These are phyloP conservation scores for Malassezia nana DNA, from an alignment of 1,284 basidiomycete species.

Conservation along the genomic window DNA sequence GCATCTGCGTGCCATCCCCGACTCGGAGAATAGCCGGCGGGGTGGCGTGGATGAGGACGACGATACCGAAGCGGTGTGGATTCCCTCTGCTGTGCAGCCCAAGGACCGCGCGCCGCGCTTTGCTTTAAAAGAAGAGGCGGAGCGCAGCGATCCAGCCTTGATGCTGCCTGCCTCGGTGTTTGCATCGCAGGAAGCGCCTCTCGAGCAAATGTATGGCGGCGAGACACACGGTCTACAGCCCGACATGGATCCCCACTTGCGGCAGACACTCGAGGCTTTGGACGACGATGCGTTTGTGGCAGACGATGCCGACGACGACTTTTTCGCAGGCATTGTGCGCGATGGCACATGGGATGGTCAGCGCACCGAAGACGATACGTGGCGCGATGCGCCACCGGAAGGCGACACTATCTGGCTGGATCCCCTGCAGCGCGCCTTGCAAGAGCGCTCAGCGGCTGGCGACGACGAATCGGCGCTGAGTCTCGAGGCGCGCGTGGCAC, in stretches of 20 bases:
- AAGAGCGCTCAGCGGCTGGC: constrained; percentile 17
- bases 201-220: constrained; percentile 22
- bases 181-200: constrained; percentile 28
- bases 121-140: constrained; percentile 21
- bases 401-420: constrained; percentile 44
- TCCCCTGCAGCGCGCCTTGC: constrained; percentile 23
- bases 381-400: constrained; percentile 38
- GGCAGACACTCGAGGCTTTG: constrained; percentile 84
- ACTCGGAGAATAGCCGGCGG: constrained; percentile 28
- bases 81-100: constrained; percentile 25
- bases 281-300: constrained; percentile 70
- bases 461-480: constrained; percentile 27
- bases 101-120: constrained; percentile 28
- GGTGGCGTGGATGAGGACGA: constrained; percentile 40
- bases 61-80: constrained; percentile 25
- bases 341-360: constrained; percentile 50
- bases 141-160: constrained; percentile 12
- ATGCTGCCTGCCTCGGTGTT: constrained; percentile 59
- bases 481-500: constrained; percentile 37
- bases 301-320: constrained; percentile 57
- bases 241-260: constrained; percentile 89
- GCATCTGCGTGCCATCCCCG: constrained; percentile 57
- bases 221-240: constrained; percentile 69
- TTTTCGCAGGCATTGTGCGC: constrained; percentile 56
- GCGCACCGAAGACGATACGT: constrained; percentile 22